Conservation (phyloP, 805 yeast species). For the Pichia cephalocereana region DNA sequence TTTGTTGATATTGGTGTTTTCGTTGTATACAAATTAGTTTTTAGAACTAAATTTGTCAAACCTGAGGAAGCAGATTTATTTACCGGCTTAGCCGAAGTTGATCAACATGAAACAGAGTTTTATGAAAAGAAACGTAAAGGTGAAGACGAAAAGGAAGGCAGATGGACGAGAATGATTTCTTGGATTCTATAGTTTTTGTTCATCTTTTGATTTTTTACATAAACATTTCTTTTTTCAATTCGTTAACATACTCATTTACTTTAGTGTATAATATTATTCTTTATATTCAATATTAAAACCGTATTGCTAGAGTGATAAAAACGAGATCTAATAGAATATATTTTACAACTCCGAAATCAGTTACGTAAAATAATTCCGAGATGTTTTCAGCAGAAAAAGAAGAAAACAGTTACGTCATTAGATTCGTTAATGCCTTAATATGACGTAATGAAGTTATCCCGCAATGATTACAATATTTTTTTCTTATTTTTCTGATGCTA, state of each 20-base stretch:
- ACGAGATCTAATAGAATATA: too few species aligned
- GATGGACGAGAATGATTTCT: neutral
- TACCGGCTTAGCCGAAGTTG: constrained; percentile 38
- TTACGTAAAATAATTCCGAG: too few species aligned
- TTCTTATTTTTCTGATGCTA: too few species aligned
- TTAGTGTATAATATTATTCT: too few species aligned
- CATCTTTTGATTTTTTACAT: too few species aligned
- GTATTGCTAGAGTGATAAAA: too few species aligned
- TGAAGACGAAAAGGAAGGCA: neutral
- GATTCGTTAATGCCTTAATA: neutral
- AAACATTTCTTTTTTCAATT: too few species aligned
- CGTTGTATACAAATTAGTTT: constrained; percentile 29
- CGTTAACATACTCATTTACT: too few species aligned
- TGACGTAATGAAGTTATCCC: neutral
- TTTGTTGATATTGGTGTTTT: constrained; percentile 31
- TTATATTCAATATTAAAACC: too few species aligned
- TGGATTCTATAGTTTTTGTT: constrained; percentile 1
- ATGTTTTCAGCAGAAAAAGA: too few species aligned
- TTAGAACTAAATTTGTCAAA: constrained; percentile 30
- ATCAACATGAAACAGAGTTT: constrained; percentile 35
- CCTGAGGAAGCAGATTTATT: constrained; percentile 39
- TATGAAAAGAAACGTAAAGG: constrained; percentile 10
- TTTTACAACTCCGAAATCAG: too few species aligned
- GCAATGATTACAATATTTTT: too few species aligned
- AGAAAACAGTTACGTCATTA: neutral